Percentiles rank a stretch among this genome's conserved stretches.
These are phyloP conservation scores for Vickermania spadyakhi DNA, from an alignment of 208 protist genomes.

Conservation along the genomic window DNA sequence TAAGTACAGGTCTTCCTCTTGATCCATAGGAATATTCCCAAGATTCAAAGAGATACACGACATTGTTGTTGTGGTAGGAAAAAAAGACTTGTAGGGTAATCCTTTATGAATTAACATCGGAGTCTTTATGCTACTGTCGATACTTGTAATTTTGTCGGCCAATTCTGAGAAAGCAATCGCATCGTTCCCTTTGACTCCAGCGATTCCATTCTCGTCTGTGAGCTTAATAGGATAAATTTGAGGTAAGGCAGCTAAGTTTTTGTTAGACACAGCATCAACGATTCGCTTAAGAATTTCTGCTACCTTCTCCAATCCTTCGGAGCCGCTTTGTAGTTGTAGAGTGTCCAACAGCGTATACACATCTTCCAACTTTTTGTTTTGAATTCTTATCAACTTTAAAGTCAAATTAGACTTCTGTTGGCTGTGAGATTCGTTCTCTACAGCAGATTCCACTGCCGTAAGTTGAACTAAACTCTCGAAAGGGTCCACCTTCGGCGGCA, in stretches of 20 bases:
- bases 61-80: no score
- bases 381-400: no score
- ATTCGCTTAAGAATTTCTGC: neutral
- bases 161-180: neutral
- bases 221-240: neutral
- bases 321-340: no score
- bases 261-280: neutral
- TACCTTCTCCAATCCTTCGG: constrained; percentile 14
- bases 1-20: neutral
- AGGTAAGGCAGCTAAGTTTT: neutral
- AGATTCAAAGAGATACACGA: neutral
- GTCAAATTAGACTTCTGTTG: no score
- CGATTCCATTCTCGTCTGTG: neutral
- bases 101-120: neutral
- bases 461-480: no score
- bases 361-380: no score
- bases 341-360: no score
- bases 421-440: no score
- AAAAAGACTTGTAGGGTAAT: neutral
- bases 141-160: neutral
- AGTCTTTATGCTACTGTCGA: neutral
- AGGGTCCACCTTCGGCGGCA: no score
- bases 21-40: neutral
- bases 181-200: neutral
- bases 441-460: no score